Conservation (phyloP, 495 filamentous ascomycete genomes). For the Venustampulla echinocandica region DNA sequence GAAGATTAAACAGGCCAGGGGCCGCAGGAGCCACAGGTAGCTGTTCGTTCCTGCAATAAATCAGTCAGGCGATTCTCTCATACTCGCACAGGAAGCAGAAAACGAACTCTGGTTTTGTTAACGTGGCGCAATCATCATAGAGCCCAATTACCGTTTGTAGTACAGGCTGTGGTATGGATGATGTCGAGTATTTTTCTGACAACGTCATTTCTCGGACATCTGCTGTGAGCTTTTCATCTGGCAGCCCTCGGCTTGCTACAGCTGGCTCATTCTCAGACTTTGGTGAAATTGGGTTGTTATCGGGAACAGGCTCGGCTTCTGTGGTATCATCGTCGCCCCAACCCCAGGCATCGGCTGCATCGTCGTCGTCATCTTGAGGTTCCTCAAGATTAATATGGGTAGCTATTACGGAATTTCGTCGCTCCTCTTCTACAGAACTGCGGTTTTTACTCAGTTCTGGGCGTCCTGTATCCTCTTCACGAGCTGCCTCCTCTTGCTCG, state of each 20-base stretch:
- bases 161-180: conserved; percentile 71
- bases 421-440: conserved; percentile 13
- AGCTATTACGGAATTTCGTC: conserved; percentile 4
- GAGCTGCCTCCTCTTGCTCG: conserved; percentile 37
- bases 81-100: neutral
- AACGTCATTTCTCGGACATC: conserved; percentile 53
- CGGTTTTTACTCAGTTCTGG: conserved; percentile 9
- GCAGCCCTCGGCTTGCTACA: neutral
- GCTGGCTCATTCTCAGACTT: neutral
- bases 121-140: conserved; percentile 57
- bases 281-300: too few species aligned
- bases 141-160: conserved; percentile 61
- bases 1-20: conserved; percentile 66
- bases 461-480: conserved; percentile 10
- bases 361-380: conserved; percentile 15
- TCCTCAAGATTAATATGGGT: neutral
- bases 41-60: conserved; percentile 23
- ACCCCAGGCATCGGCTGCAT: conserved; percentile 47
- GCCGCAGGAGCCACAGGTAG: conserved; percentile 60
- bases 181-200: conserved; percentile 79
- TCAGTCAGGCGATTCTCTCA: neutral
- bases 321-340: conserved; percentile 44
- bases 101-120: conserved; percentile 47
- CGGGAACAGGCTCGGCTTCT: too few species aligned
- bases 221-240: neutral